Base-by-base conservation (phyloP, 148 eudicot genomes). In the Spergularia marina region DNA sequence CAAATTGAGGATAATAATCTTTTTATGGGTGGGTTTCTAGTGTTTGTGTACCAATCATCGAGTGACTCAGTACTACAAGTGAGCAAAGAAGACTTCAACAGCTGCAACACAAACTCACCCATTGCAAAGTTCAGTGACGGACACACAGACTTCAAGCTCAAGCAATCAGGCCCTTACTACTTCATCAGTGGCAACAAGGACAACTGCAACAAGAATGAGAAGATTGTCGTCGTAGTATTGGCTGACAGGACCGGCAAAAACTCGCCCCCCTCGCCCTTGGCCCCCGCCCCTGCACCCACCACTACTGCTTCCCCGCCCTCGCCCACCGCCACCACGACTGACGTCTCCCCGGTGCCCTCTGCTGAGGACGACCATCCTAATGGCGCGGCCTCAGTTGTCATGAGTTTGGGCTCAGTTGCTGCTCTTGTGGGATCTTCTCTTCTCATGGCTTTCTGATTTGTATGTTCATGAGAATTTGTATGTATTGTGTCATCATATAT, bases 171-270 rank as follows among this genome's bases (percentile, higher is more conserved):
- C 3, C 90, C 94, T 18, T 71, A 82, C 83, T 93, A 89, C 86
- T 93, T 93, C 94, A 88, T 93, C 23, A 91, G 97, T 61, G 97
- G 98, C 16, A 81, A 87, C 59, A 75, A 80, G 56, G 92, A 91
- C 39, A 83, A 87, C 74, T 93, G 98, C 57, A 84, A 66, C 65
- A 91, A 89, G 76, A 91, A 93, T 20, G 90, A 93, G 74, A 93
- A 91, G 83, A 34, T 93, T 77, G 60, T 68, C 1, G 85, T 89
- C 2, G 81, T 91, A 9, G 98, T 93, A 8, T 23, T 93, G 87
- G 94, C 98, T 49, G 90, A 93, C 54, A 80, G 98, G 40, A 78
- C 25, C 74, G 60, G 34, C 34, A 78, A 76, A 12, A 25, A 14
- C 36, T 59, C 83, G 3, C 57, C 81, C 1, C n/a, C 76, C 1